Conservation (phyloP, 1,139 yeast genomes). For the Debaryomyces udenii region DNA sequence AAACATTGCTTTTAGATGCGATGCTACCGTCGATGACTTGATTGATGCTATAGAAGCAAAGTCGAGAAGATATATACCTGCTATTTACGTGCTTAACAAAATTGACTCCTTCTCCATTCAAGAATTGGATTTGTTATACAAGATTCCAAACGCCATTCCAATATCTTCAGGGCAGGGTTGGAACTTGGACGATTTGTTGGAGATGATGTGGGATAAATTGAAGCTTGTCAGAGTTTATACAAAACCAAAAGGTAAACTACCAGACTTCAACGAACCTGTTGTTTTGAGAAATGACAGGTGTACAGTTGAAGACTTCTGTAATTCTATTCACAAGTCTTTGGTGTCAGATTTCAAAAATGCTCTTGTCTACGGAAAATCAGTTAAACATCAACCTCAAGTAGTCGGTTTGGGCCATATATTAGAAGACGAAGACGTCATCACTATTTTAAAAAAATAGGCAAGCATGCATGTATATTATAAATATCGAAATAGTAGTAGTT, state of each 20-base stretch:
- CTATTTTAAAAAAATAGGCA: conserved; percentile 74
- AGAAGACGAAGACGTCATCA: conserved; percentile 96
- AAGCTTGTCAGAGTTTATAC: conserved; percentile 94
- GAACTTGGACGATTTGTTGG: conserved; percentile 93
- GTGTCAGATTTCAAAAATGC: conserved; percentile 94
- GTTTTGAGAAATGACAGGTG: conserved; percentile 82
- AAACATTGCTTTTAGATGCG: conserved; percentile 95
- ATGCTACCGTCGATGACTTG: conserved; percentile 94
- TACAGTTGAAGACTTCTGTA: conserved; percentile 94
- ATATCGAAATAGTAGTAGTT: neutral
- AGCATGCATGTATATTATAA: conserved; percentile 7
- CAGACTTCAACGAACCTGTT: conserved; percentile 94
- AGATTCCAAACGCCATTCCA: conserved; percentile 96
- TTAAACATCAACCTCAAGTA: conserved; percentile 97
- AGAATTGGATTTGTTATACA: conserved; percentile 84
- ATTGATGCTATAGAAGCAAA: conserved; percentile 93
- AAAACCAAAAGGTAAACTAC: conserved; percentile 91
- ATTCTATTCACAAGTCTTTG: conserved; percentile 90
- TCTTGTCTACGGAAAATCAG: conserved; percentile 87
- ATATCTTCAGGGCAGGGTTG: conserved; percentile 94
- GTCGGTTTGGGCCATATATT: conserved; percentile 84
- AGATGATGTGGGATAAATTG: conserved; percentile 91
- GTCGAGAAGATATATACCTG: conserved; percentile 91
- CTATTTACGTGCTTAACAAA: conserved; percentile 89
- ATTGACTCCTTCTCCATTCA: conserved; percentile 93